Base-by-base conservation (phyloP, 1,284 basidiomycete species). In the Cryptococcus sp. region DNA sequence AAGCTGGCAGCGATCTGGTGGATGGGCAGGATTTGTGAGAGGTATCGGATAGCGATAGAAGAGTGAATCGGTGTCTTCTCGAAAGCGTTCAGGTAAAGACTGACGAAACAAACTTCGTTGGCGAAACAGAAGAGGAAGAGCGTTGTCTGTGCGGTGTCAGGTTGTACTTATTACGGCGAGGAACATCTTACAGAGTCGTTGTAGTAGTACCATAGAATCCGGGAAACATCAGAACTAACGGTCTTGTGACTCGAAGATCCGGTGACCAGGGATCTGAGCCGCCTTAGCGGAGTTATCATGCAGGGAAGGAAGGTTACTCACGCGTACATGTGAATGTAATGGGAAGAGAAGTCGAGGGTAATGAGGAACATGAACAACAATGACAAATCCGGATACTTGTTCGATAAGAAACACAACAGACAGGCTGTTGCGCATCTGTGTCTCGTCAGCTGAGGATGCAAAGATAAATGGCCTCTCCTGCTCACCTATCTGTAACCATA, bases 321-420 rank as follows among this genome's bases (percentile, higher is more conserved):
- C 93, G 92, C 95, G 79, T 98, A 97, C 95, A 99, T 99, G 80
- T 98, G 96, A 84, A 99, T 98, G 80, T 98, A 99, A 77, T 99
- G 95, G 68, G 91, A 95, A 63, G 88, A 88, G 76, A 99, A 99
- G 78, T 99, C 96, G 61, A 99, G 85, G 0, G 94, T 86, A 77
- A 99, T 98, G 60, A 99, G 85, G 76, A 89, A 88, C 78, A 97
- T 93, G 81, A 98, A 98, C 50, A 87, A 71, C 51, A 96, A 80
- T 3, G 93, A 89, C 63, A 81, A 89, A 36, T 79, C 71, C 6
- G 92, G 91, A 77, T 97, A 98, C 46, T 85, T 89, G 5, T 87
- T 88, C 7, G 92, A 86, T 43, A 99, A 84, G 81, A 95, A 98
- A 77, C 91, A 96, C 35, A 98, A 81, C 60, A 98, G 80, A 74